Evolutionary conservation across 306 rosid species (phyloP).

Genomic region (Cucumis hystrix): DNA sequence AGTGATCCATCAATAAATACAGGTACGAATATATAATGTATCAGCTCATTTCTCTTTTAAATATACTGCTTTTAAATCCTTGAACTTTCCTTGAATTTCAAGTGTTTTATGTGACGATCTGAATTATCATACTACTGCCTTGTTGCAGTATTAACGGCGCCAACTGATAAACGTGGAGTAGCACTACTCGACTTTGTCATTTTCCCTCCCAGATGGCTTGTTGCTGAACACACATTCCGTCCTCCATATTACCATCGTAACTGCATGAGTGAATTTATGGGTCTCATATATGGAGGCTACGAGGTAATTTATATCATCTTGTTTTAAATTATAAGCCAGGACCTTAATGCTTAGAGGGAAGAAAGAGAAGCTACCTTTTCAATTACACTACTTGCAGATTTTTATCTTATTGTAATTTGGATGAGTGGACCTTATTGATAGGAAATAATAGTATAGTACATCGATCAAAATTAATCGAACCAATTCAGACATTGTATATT

Average conservation of each 20-base stretch:
- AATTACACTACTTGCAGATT: background rate
- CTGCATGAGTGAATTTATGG: conserved; percentile 98
- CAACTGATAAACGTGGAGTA: conserved; percentile 83
- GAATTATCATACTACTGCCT: conserved; percentile 1
- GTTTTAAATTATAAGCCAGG: background rate
- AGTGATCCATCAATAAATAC: conserved; percentile 91
- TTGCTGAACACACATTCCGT: conserved; percentile 91
- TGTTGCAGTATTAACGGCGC: conserved; percentile 75
- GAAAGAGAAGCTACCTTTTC: background rate
- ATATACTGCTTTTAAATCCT: background rate
- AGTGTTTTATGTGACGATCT: background rate
- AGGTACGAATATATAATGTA: conserved; percentile 27
- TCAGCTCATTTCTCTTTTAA: background rate
- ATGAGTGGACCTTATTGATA: background rate
- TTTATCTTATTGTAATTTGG: background rate
- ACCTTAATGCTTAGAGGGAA: background rate
- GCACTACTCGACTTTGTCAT: conserved; percentile 89
- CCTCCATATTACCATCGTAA: conserved; percentile 99
- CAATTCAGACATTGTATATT: too few species aligned
- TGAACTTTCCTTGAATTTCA: background rate
- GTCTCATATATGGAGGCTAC: conserved; percentile 84
- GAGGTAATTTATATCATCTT: conserved; percentile 32
- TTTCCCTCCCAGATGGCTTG: conserved; percentile 93
- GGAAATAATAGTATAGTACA: too few species aligned
- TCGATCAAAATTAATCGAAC: too few species aligned